Evolutionary conservation across 2,329 filamentous ascomycete species (phyloP), one percentile per base, ranked within the genome.

Genomic region (Diaporthe nobilis): DNA sequence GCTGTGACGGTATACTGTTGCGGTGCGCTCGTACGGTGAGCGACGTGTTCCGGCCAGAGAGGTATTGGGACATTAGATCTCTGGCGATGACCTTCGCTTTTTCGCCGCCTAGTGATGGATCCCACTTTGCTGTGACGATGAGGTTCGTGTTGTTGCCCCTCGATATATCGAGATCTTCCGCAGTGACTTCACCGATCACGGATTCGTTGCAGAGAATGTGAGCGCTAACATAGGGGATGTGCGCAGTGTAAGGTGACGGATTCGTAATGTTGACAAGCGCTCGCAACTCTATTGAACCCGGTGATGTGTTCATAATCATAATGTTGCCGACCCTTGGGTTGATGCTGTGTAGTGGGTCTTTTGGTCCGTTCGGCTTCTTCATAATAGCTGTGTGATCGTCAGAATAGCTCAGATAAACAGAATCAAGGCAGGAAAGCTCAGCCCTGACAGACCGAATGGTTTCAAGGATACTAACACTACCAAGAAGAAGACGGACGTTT

Each of bases 1-100:
- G 95, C 71, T 95, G 90, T 1, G 89, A 85, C 4, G 97, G 96
- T 71, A 98, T 92, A 67, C 92, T 95, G 58, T 88, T 87, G 65
- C 90, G 86, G 82, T 98, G 94, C 3, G 93, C 90, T 81, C 91
- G 91, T 13, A 98, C 84, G 0, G 92, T 94, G 60, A 98, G 85
- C 28, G 92, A 95, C 1, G 94, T 95, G 85, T 98, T 98, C 82
- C 90, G 92, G 12, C 95, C 95, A 4, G 96, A 98, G 15, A 98
- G 87, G 81, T 97, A 98, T 79, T 94, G 92, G 2, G 95, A 98
- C 13, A 98, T 84, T 28, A 98, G 86, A 63, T 95, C 90, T 72
- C 91, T 89, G 2, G 94, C 95, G 77, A 92, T 88, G 39, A 86
- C 83, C 58, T 87, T 88, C 3, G 91, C 94, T 72, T 87, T 82